Conservation (phyloP, 1,284 basidiomycete genomes). For the Pascua guehoae region DNA sequence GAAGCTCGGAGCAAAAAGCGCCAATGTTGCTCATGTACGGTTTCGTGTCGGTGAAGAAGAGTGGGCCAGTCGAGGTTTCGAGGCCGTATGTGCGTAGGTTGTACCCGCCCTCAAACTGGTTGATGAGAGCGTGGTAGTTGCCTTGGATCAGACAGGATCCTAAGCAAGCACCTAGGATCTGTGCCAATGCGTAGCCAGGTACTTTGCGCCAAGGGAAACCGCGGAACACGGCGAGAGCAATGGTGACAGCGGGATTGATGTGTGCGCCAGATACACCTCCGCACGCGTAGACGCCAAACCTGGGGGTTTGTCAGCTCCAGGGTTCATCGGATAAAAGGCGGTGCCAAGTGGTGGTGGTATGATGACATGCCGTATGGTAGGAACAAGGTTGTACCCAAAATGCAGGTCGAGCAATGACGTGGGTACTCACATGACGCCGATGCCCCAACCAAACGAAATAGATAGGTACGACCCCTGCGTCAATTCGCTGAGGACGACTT, state of each 20-base stretch:
- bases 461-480: slow-evolving; percentile 11
- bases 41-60: slow-evolving; percentile 9
- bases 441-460: slow-evolving; percentile 18
- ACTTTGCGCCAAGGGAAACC: slow-evolving; percentile 39
- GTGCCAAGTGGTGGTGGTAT: neutral
- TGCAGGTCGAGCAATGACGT: neutral
- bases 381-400: neutral
- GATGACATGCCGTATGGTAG: neutral
- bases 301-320: neutral
- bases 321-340: neutral
- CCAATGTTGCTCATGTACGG: slow-evolving; percentile 12
- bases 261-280: slow-evolving; percentile 26
- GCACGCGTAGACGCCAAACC: slow-evolving; percentile 11
- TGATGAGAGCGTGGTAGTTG: slow-evolving; percentile 13
- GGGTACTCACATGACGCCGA: slow-evolving; percentile 15
- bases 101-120: slow-evolving; percentile 15
- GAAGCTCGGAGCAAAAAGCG: slow-evolving; percentile 11
- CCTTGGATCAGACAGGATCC: slow-evolving; percentile 32
- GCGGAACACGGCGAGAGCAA: slow-evolving; percentile 22
- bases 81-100: slow-evolving; percentile 8
- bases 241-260: slow-evolving; percentile 28
- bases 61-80: slow-evolving; percentile 7
- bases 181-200: slow-evolving; percentile 31
- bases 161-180: slow-evolving; percentile 30
- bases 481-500: slow-evolving; percentile 10